Base-by-base conservation (phyloP, 2,329 filamentous ascomycete species). In the Penicillium polonicum region DNA sequence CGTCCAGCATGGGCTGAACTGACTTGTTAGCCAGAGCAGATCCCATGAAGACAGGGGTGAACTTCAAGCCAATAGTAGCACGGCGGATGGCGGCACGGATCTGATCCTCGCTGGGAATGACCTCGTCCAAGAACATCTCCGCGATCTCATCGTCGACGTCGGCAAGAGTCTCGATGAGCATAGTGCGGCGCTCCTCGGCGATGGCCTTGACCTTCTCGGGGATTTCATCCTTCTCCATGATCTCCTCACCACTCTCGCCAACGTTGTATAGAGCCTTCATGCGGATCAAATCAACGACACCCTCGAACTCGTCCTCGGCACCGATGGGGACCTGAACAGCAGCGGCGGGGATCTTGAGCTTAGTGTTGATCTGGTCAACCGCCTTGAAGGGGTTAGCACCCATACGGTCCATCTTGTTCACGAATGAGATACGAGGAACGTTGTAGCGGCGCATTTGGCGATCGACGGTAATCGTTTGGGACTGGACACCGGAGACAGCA, bases 341-440 rank as follows among this genome's bases (percentile, higher is more conserved):
- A 13, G 94, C 94, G 35, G 94, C 94, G 33, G 90, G 88, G 52
- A 97, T 88, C 79, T 92, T 92, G 62, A 99, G 85, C 79, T 99
- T 99, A 69, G 88, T 85, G 80, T 96, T 97, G 82, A 99, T 97
- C 79, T 97, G 92, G 41, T 99, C 93, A 57, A 99, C 87, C 9
- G 92, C 92, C 79, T 96, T 97, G 86, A 92, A 99, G 9, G 94
- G 94, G 74, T 99, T 97, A 64, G 94, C 91, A 59, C 94, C 94
- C 89, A 97, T 97, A 65, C 94, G 89, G 73, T 99, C 94, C 93
- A 99, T 97, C 83, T 99, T 99, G 82, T 99, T 99, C 74, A 99
- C 87, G 72, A 99, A 99, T 54, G 90, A 96, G 74, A 99, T 88
- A 68, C 94, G 85, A 60, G 94, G 94, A 62, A 99, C 88, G 72